Base-by-base conservation (phyloP, 2,329 filamentous ascomycete species). In the Cladosporium velox region DNA sequence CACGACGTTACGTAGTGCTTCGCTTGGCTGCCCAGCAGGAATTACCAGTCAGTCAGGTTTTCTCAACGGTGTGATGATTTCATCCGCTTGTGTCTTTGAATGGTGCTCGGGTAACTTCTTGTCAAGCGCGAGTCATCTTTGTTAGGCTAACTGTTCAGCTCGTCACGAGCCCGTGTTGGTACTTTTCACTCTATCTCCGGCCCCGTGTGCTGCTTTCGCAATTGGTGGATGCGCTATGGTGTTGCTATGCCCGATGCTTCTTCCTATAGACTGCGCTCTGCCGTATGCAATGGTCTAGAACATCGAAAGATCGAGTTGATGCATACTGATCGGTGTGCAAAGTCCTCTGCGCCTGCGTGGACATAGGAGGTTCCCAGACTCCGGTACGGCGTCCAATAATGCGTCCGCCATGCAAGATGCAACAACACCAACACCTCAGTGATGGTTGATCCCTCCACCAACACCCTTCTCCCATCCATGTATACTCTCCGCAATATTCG, bases 401-500 rank as follows among this genome's bases (percentile, higher is more conserved):
- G 4, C 35, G 32, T 10, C 32, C 11, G 32, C 32, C 32, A 34
- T 34, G 32, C 32, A 34, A 11, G 32, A 34, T 11, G 32, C 32
- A 34, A 34, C 1, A 30, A 30, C 28, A 21, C 41, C 18, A 21
- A 5, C 41, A 47, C n/a, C 32, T 58, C 34, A 72, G 54, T 76
- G 74, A 68, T 76, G 74, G 15, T 72, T 65, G 2, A 71, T 58
- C 1, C 75, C 75, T 24, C 75, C 75, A 51, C 73, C 75, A 80
- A 87, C 90, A 5, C 92, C 93, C 73, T 84, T 87, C 83, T 97
- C 92, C 93, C 94, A 97, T 69, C 89, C 87, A 75, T 90, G 83
- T 74, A 97, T 81, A 57, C 88, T 91, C 78, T 96, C 90, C 68
- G 88, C 85, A 68, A 98, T 89, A 79, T 93, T 97, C 65, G 90